These are phyloP conservation scores for Beta vulgaris DNA, from an alignment of 148 eudicot species.

Conservation along the genomic window DNA sequence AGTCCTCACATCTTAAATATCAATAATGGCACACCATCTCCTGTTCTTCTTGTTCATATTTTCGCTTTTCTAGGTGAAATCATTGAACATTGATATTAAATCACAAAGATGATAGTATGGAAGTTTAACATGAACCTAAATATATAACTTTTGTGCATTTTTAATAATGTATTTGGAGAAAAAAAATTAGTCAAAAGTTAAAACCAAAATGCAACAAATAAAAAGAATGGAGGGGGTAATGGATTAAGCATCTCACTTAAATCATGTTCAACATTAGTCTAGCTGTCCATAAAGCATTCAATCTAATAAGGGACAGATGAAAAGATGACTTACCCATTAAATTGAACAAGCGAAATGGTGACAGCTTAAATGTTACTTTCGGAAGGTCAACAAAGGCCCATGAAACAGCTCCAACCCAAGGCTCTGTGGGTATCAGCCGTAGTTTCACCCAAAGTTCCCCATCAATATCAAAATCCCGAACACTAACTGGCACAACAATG, in stretches of 20 bases:
- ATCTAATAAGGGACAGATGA: background rate
- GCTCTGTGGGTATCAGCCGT: slow-evolving; percentile 76
- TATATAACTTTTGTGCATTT: background rate
- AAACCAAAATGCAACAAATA: background rate
- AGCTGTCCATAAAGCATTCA: background rate
- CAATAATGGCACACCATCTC: background rate
- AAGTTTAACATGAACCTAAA: background rate
- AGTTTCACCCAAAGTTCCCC: slow-evolving; percentile 98
- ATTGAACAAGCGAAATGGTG: slow-evolving; percentile 94
- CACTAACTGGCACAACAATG: slow-evolving; percentile 82
- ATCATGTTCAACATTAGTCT: background rate
- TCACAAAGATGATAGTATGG: background rate
- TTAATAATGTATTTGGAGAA: background rate
- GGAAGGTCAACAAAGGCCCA: slow-evolving; percentile 99
- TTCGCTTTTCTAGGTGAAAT: background rate
- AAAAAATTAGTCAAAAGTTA: background rate
- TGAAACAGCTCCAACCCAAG: slow-evolving; percentile 92
- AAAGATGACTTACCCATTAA: slow-evolving; percentile 63
- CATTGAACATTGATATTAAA: too few relatives aligned
- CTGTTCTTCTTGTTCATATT: background rate
- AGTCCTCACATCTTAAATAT: background rate
- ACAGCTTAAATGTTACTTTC: slow-evolving; percentile 74
- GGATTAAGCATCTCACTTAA: background rate
- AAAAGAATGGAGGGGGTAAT: background rate
- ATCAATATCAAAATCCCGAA: slow-evolving; percentile 93